phyloP scores from a whole-genome alignment of 23 red algal species.

The Gracilaria caudata region DNA sequence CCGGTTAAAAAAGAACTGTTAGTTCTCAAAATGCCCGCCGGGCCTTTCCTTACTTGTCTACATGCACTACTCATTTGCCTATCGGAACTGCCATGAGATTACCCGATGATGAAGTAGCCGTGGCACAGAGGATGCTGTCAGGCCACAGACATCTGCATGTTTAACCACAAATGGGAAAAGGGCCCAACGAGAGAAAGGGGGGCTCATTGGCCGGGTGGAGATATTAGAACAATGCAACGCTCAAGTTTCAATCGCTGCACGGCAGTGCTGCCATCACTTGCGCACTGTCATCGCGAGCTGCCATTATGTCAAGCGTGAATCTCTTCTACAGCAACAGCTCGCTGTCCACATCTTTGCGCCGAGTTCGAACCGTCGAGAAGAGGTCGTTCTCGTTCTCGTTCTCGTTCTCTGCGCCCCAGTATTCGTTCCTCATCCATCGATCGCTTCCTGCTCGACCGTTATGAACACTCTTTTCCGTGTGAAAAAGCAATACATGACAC shows the following conservation, averaged over 20 bases:
- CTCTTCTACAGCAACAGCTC: too few species aligned
- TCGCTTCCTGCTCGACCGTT: conserved; percentile 10
- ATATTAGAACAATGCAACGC: background rate
- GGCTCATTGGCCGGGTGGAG: background rate
- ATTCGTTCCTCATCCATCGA: conserved; percentile 3
- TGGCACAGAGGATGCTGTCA: too few species aligned
- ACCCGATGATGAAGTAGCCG: too few species aligned
- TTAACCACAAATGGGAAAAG: too few species aligned
- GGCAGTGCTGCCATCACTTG: background rate
- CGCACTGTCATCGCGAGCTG: background rate
- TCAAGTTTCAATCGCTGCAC: background rate
- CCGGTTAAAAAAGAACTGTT: too few species aligned
- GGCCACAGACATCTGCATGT: too few species aligned
- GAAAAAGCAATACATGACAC: too few species aligned
- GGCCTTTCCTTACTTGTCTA: too few species aligned
- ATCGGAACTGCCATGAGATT: too few species aligned
- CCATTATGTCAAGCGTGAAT: background rate
- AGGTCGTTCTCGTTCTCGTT: conserved; percentile 14
- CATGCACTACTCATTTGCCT: too few species aligned
- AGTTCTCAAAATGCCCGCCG: too few species aligned
- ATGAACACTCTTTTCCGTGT: conserved; percentile 1
- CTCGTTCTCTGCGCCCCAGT: background rate
- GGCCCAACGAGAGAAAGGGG: background rate
- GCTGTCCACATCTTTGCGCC: too few species aligned
- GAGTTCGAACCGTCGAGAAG: background rate